A percentile compares a stretch with the other conserved stretches of the same genome.
phyloP scores from a whole-genome alignment of 2,329 filamentous ascomycete species.

The Colletotrichum tanaceti region DNA sequence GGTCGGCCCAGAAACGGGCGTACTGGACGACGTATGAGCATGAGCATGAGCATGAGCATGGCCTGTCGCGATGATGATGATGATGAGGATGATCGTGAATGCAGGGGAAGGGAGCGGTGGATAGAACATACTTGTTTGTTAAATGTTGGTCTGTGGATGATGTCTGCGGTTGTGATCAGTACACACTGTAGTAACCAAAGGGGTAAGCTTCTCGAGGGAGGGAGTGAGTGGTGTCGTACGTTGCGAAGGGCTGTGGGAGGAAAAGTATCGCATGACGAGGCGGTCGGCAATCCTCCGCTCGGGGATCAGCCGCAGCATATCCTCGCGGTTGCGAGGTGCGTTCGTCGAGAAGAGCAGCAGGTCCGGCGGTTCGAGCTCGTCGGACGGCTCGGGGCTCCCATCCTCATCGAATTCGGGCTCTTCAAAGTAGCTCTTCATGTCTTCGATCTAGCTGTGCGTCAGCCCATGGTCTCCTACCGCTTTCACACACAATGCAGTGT shows the following conservation, averaged over 20 bases:
- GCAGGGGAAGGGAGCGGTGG: no score
- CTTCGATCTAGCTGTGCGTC: conserved; percentile 61
- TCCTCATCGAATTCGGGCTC: conserved; percentile 55
- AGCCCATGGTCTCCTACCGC: conserved; percentile 27
- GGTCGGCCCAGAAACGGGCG: conserved; percentile 61
- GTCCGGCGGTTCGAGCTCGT: conserved; percentile 55
- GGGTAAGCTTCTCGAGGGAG: not conserved
- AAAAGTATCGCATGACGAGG: conserved; percentile 65
- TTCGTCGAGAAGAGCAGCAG: conserved; percentile 56
- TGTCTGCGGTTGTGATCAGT: conserved; percentile 52
- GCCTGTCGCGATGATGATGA: not conserved
- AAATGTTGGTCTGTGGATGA: conserved; percentile 66
- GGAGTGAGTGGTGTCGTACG: conserved; percentile 50
- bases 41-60: not conserved
- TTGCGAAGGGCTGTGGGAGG: conserved; percentile 63
- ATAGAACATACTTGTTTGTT: conserved; percentile 53
- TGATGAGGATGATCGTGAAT: not conserved
- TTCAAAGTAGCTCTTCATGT: conserved; percentile 68
- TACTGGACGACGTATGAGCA: conserved; percentile 51
- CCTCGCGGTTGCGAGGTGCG: conserved; percentile 55
- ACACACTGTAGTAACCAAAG: conserved; percentile 27
- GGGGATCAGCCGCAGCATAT: conserved; percentile 62
- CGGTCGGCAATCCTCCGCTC: conserved; percentile 59
- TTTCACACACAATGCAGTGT: not conserved
- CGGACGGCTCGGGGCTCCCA: conserved; percentile 48